Evolutionary conservation across 805 yeast genomes (phyloP).

Genomic region (Candida caryicola): DNA sequence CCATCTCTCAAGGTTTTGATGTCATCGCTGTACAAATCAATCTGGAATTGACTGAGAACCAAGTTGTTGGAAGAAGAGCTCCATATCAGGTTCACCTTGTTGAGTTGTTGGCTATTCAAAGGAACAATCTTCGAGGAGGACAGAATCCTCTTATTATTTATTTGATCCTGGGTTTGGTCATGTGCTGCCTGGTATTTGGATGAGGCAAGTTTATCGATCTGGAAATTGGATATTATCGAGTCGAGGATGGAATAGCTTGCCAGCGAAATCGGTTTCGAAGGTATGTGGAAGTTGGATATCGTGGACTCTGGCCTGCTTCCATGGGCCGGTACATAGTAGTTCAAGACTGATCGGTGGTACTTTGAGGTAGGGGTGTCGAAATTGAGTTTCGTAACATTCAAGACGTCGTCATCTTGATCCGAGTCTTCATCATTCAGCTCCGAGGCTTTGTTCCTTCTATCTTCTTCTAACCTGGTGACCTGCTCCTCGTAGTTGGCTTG

Average conservation of each 20-base stretch:
- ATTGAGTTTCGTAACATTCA: slow-evolving; percentile 1
- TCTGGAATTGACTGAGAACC: slow-evolving; percentile 36
- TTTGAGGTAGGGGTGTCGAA: slow-evolving; percentile 23
- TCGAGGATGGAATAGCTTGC: slow-evolving; percentile 28
- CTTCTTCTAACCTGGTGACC: neutral
- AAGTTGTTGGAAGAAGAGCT: slow-evolving; percentile 17
- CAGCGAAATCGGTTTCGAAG: slow-evolving; percentile 26
- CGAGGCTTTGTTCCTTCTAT: neutral
- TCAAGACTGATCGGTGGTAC: slow-evolving; percentile 11
- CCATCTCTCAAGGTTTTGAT: slow-evolving; percentile 66
- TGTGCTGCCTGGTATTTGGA: slow-evolving; percentile 13
- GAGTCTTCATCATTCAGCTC: neutral
- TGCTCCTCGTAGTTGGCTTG: slow-evolving; percentile 25
- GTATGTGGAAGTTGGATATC: slow-evolving; percentile 6
- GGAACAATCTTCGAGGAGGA: slow-evolving; percentile 14
- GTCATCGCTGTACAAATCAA: slow-evolving; percentile 67
- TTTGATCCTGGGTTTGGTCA: slow-evolving; percentile 1
- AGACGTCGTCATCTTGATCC: slow-evolving; percentile 1
- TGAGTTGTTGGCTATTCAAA: slow-evolving; percentile 27
- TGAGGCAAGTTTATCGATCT: slow-evolving; percentile 8
- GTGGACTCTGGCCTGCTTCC: neutral
- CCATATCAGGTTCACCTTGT: slow-evolving; percentile 35
- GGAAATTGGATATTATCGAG: slow-evolving; percentile 12
- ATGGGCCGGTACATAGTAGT: slow-evolving; percentile 11
- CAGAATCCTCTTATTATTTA: slow-evolving; percentile 4